Evolutionary conservation across 768 basidiomycete species (phyloP), one percentile per base, ranked within the genome.

Genomic region (Lyophyllum decastes): DNA sequence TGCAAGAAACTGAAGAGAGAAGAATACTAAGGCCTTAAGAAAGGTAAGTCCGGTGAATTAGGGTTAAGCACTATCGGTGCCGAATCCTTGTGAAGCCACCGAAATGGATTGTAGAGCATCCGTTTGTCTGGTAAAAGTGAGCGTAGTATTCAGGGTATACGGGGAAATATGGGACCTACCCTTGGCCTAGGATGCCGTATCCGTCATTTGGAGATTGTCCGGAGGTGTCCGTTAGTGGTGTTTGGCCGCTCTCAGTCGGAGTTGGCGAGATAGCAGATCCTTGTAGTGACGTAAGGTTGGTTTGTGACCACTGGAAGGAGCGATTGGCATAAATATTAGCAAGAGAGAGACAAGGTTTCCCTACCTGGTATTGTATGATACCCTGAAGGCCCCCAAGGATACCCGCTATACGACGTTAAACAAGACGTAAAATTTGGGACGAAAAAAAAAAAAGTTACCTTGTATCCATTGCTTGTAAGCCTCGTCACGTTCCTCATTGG

Each of bases 161-260:
- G 14, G 19, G 19, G 34, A 24, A 19, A 35, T 50, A 21, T 49
- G 22, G 19, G 25, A 63, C 78, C 49, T 62, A 81, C 80, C 73
- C 77, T 59, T 64, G 52, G 14, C 76, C 78, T 35, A 74, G 71
- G 52, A 64, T 73, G 35, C 76, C 74, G 64, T 88, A 88, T 67
- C 87, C 87, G 70, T 89, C 87, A 55, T 86, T 84, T 25, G 87
- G 87, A 2, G 85, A 84, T n/a, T 74, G 52, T 7, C 82, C 84
- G 4, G 79, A 80, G 19, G 70, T 69, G 41, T 70, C 69, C 16
- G 64, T 64, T 25, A 56, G 70, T 6, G 69, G 58, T 33, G 72
- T 70, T 24, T 66, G 61, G 7, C 68, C 62, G 0, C 76, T 81
- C 7, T 73, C 71, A 44, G 67, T 70, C 17, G 64, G 61, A 25